phyloP scores from a whole-genome alignment of 2,329 filamentous ascomycete genomes.

The Zasmidium citrigriseum region DNA sequence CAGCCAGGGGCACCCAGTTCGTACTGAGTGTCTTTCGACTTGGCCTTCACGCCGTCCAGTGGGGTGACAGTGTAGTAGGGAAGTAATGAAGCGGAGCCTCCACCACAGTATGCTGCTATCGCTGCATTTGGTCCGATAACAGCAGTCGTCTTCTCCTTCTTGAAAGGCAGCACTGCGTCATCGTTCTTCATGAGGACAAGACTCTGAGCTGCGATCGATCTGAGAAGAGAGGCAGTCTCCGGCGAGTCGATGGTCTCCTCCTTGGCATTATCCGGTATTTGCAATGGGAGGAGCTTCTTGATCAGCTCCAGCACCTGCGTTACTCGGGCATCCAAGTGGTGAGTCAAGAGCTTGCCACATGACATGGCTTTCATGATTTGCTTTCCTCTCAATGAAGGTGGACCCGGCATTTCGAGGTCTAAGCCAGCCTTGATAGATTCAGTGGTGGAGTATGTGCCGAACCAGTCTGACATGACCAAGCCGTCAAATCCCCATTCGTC shows the following conservation, averaged over 20 bases:
- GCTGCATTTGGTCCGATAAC: constrained; percentile 77
- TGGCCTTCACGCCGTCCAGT: constrained; percentile 31
- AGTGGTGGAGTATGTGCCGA: constrained; percentile 69
- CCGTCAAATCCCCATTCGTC: constrained; percentile 67
- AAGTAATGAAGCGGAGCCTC: constrained; percentile 35
- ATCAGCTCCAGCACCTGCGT: constrained; percentile 63
- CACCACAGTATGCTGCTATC: constrained; percentile 55
- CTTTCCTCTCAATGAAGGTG: constrained; percentile 53
- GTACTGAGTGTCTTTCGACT: constrained; percentile 25
- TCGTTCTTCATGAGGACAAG: constrained; percentile 65
- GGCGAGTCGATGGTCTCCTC: constrained; percentile 34
- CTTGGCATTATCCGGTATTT: constrained; percentile 31
- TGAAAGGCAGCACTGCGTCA: constrained; percentile 61
- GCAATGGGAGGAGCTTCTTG: constrained; percentile 38
- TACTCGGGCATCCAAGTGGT: constrained; percentile 57
- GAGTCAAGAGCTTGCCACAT: constrained; percentile 30
- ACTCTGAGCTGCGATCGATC: constrained; percentile 30
- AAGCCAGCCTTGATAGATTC: constrained; percentile 71
- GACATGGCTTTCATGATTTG: constrained; percentile 31
- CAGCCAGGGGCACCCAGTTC: constrained; percentile 29
- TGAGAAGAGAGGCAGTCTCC: constrained; percentile 33
- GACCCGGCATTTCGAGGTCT: constrained; percentile 86
- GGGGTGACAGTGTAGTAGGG: constrained; percentile 38
- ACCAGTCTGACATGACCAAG: constrained; percentile 71
- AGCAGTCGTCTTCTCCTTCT: constrained; percentile 67